Evolutionary conservation across 129 eudicot species (phyloP), one percentile per base, ranked within the genome.

Genomic region (Lactuca sativa): DNA sequence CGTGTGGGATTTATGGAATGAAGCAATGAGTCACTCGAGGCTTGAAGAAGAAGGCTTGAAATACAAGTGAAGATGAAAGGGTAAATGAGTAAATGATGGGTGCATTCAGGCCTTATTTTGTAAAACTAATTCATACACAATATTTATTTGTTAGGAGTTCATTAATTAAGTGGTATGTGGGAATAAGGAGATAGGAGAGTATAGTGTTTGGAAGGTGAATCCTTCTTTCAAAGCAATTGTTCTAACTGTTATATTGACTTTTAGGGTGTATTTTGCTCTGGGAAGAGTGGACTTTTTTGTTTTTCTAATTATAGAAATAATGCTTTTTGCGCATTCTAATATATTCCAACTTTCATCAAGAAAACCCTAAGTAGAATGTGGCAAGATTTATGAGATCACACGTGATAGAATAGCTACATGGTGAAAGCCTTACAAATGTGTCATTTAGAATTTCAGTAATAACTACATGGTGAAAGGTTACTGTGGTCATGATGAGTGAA

Each of bases 171-270:
- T 48, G 30, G 37, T 74, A 56, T 75, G 74, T 67, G 60, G 32
- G 43, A 62, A 77, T 77, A 77, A 77, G 40, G 70, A 69, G 81
- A 54, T 41, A 54, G 71, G 64, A 54, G 44, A 30, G 47, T 69
- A 69, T 62, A 77, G 76, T 38, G 63, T 67, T 67, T 34, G 5
- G 16, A 52, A 32, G 59, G 7, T 51, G 34, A 31, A 53, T 51
- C 48, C 32, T 52, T 51, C 18, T 51, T 49, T 37, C 15, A 48
- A 8, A 25, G 58, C 40, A 41, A 33, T 38, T 36, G 38, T 36
- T 36, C 38, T 36, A 36, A 17, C 56, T 14, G 37, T 69, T 18
- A 57, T 57, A 70, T 16, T n/a, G 21, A 31, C 56, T 70, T 56
- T n/a, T n/a, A n/a, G n/a, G n/a, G n/a, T n/a, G n/a, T n/a, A n/a